Percentiles rank a stretch among this genome's conserved stretches.
Conservation (phyloP, 164 flowering plant genomes). For the Chimonanthus praecox region DNA sequence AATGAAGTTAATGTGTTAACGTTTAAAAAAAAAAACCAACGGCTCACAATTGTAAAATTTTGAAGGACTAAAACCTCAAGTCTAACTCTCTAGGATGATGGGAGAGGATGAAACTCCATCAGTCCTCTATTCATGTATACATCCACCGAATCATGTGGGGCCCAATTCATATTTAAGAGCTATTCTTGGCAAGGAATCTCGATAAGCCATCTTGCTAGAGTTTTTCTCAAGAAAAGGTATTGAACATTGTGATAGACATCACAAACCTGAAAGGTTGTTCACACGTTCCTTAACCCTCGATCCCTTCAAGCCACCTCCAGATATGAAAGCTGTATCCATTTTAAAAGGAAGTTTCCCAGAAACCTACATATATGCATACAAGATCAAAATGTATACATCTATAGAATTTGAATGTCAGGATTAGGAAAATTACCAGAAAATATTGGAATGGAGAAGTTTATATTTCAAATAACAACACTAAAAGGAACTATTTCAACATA, state of each 20-base stretch:
- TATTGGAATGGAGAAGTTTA: neutral
- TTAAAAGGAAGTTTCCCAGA: constrained; percentile 65
- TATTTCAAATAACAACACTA: neutral
- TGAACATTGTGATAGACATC: neutral
- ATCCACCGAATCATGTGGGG: too few relatives aligned
- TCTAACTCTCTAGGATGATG: too few relatives aligned
- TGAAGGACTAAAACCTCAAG: too few relatives aligned
- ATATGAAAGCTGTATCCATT: constrained; percentile 67
- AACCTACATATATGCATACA: constrained; percentile 38
- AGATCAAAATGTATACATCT: neutral
- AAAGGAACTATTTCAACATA: neutral
- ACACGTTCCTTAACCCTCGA: constrained; percentile 64
- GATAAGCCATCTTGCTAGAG: too few relatives aligned
- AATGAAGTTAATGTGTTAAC: too few relatives aligned
- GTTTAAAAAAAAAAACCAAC: too few relatives aligned
- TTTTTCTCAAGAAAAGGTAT: neutral
- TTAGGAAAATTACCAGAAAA: neutral
- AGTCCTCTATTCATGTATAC: too few relatives aligned
- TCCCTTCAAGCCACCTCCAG: constrained; percentile 48
- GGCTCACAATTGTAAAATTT: too few relatives aligned
- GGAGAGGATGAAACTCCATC: too few relatives aligned
- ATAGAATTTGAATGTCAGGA: neutral
- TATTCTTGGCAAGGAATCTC: too few relatives aligned
- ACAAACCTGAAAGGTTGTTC: constrained; percentile 66
- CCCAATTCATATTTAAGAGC: too few relatives aligned